Conservation (phyloP, 2,329 filamentous ascomycete species). For the Alternaria brassicae region DNA sequence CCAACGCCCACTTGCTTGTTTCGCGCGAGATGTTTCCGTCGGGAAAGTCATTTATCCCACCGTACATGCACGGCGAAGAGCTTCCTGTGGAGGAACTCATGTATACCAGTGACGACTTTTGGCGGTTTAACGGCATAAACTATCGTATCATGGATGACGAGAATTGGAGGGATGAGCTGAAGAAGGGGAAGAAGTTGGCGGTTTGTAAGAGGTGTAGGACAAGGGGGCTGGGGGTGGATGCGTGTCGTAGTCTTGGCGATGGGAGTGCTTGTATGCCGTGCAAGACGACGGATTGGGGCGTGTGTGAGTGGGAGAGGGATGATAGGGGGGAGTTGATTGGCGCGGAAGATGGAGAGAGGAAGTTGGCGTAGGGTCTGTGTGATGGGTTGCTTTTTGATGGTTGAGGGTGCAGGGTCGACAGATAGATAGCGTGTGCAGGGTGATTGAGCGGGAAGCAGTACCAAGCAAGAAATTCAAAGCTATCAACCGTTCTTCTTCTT, state of each 20-base stretch:
- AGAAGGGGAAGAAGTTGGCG: conserved; percentile 14
- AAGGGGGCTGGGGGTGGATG: conserved; percentile 13
- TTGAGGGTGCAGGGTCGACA: not conserved
- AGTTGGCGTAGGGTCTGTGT: not conserved
- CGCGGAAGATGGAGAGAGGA: not conserved
- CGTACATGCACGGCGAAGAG: conserved; percentile 48
- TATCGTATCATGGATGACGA: conserved; percentile 38
- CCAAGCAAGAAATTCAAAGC: not conserved
- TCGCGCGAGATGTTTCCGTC: conserved; percentile 32
- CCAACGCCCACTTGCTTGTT: conserved; percentile 31
- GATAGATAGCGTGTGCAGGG: not conserved
- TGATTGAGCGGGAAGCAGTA: not conserved
- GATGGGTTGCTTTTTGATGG: not conserved
- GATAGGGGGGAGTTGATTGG: not conserved
- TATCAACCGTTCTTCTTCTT: too few relatives aligned
- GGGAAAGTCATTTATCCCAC: conserved; percentile 37
- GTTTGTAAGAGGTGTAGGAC: conserved; percentile 22
- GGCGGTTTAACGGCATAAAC: conserved; percentile 36
- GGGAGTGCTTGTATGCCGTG: conserved; percentile 27
- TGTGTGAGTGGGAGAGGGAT: conserved; percentile 19
- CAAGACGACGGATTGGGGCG: conserved; percentile 1
- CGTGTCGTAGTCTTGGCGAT: conserved; percentile 25
- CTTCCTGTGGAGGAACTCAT: conserved; percentile 34
- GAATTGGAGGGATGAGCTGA: conserved; percentile 20
- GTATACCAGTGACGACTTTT: conserved; percentile 42